A percentile compares a stretch with the other conserved stretches of the same genome.
Evolutionary conservation across 192 early-diverging fungal species (phyloP).

Genomic region (Linnemannia elongata): DNA sequence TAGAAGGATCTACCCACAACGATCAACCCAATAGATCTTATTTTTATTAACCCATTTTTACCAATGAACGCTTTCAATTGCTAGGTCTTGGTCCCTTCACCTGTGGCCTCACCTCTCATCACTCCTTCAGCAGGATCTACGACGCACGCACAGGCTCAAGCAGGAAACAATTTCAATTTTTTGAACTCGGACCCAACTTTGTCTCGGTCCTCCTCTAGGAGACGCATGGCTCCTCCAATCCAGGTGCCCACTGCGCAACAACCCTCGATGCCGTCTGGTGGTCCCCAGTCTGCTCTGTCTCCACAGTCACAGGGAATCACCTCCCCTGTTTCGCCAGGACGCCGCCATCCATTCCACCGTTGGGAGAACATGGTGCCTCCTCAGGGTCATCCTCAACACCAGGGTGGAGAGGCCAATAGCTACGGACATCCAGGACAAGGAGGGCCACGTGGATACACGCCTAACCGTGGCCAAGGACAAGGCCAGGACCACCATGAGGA

Average conservation of each 20-base stretch:
- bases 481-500: conserved; percentile 53
- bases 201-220: conserved; percentile 33
- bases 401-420: neutral
- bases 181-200: conserved; percentile 52
- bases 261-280: neutral
- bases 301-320: conserved; percentile 17
- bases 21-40: neutral
- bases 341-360: conserved; percentile 40
- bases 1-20: neutral
- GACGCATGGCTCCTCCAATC: conserved; percentile 32
- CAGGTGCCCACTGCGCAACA: conserved; percentile 26
- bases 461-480: conserved; percentile 34
- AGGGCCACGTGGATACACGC: conserved; percentile 1
- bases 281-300: conserved; percentile 17
- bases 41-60: neutral
- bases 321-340: conserved; percentile 41
- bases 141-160: conserved; percentile 2
- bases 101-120: conserved; percentile 39
- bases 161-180: conserved; percentile 36
- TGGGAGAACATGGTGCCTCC: conserved; percentile 31
- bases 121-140: conserved; percentile 16
- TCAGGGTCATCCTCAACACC: too few relatives aligned
- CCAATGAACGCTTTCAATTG: neutral
- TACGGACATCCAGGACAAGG: neutral
- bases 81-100: conserved; percentile 46